These are phyloP conservation scores for Tetracladium maxilliforme DNA, from an alignment of 2,329 filamentous ascomycete species.

Conservation along the genomic window DNA sequence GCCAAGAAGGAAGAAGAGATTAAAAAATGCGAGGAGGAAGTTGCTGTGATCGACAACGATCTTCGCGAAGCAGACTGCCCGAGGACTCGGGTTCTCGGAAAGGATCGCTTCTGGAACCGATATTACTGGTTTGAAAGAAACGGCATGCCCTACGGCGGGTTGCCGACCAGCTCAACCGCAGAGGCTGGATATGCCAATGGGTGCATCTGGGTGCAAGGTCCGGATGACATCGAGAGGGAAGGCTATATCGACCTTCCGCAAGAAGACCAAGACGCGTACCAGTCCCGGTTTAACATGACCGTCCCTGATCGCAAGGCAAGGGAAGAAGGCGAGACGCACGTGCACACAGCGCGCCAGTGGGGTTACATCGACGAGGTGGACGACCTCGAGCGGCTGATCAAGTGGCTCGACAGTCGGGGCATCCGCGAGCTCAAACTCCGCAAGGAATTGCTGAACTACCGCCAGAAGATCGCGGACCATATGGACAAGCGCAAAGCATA, in stretches of 20 bases:
- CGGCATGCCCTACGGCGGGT: slow-evolving; percentile 86
- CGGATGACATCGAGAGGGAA: slow-evolving; percentile 72
- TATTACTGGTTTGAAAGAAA: slow-evolving; percentile 99
- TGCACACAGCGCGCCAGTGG: slow-evolving; percentile 71
- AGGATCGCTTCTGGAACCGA: slow-evolving; percentile 94
- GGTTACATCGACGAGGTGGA: slow-evolving; percentile 77
- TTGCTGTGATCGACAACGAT: slow-evolving; percentile 77
- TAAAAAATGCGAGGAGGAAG: slow-evolving; percentile 70
- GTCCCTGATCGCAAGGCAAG: slow-evolving; percentile 70
- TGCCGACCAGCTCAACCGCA: slow-evolving; percentile 79
- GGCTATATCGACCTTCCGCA: slow-evolving; percentile 70
- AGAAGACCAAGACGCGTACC: slow-evolving; percentile 62
- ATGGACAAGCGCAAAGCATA: slow-evolving; percentile 74
- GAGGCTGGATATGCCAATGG: slow-evolving; percentile 84
- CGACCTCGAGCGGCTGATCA: slow-evolving; percentile 63
- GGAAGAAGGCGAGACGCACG: slow-evolving; percentile 73
- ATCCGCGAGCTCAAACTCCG: slow-evolving; percentile 74
- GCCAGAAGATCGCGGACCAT: slow-evolving; percentile 58
- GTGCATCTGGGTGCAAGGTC: slow-evolving; percentile 91
- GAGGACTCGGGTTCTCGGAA: slow-evolving; percentile 75
- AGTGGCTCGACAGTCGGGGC: slow-evolving; percentile 80
- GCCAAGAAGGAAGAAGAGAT: slow-evolving; percentile 74
- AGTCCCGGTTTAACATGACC: slow-evolving; percentile 63
- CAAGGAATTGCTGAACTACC: slow-evolving; percentile 70
- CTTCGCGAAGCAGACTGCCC: slow-evolving; percentile 88